phyloP scores from a whole-genome alignment of 1,139 yeast genomes.

The Insectozyma bohioensis region DNA sequence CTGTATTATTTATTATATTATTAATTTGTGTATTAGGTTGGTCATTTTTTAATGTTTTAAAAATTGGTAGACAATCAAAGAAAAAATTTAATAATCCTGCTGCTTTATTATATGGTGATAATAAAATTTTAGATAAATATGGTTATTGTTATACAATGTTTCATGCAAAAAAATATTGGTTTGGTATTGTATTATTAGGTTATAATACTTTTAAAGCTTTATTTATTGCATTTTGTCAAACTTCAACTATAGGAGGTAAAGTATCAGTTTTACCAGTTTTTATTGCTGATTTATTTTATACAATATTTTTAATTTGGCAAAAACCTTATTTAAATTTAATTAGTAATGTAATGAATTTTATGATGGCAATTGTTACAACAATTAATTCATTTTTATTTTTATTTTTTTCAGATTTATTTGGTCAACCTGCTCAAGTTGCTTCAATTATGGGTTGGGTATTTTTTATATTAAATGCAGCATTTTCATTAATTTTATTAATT shows the following conservation, averaged over 20 bases:
- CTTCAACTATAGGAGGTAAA: conserved; percentile 49
- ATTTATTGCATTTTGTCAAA: conserved; percentile 68
- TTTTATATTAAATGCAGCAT: conserved; percentile 76
- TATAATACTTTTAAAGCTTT: conserved; percentile 60
- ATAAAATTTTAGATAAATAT: conserved; percentile 60
- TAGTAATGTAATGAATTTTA: conserved; percentile 65
- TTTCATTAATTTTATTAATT: conserved; percentile 61
- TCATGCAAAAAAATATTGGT: conserved; percentile 72
- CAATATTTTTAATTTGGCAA: conserved; percentile 53
- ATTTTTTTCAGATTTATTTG: conserved; percentile 71
- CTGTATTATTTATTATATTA: conserved; percentile 59
- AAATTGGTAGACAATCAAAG: conserved; percentile 57
- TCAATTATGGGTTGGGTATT: conserved; percentile 83
- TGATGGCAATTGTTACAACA: conserved; percentile 63
- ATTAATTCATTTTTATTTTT: conserved; percentile 71
- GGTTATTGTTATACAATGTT: conserved; percentile 86
- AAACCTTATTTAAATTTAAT: conserved; percentile 72
- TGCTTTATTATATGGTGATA: conserved; percentile 72
- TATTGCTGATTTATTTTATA: conserved; percentile 62
- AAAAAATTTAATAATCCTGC: conserved; percentile 66
- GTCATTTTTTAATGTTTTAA: conserved; percentile 58
- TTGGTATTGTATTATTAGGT: conserved; percentile 57
- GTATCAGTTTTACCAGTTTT: conserved; percentile 67
- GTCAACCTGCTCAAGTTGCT: conserved; percentile 64
- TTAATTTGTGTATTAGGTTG: conserved; percentile 56